Evolutionary conservation across 2,329 filamentous ascomycete species (phyloP).

Genomic region (Didymella glomerata): DNA sequence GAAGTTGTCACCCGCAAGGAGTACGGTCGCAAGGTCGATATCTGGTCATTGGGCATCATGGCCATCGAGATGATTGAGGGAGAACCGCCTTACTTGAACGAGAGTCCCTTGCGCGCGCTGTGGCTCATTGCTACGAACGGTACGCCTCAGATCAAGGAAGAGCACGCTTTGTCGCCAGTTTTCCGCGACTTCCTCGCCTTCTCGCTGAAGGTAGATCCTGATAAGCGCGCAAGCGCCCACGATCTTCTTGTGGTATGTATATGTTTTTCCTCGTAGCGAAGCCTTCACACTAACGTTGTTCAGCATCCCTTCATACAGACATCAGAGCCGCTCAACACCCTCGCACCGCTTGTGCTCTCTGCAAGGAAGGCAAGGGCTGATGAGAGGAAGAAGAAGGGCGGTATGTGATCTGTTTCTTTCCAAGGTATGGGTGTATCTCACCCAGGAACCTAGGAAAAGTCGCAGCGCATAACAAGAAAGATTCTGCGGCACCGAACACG

Average conservation of each 20-base stretch:
- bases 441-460: conserved; percentile 36
- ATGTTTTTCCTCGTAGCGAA: neutral
- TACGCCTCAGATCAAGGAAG: conserved; percentile 93
- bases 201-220: conserved; percentile 94
- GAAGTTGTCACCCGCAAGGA: conserved; percentile 98
- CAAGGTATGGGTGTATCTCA: conserved; percentile 38
- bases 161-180: conserved; percentile 78
- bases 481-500: conserved; percentile 29
- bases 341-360: conserved; percentile 86
- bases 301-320: conserved; percentile 61
- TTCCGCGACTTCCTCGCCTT: conserved; percentile 94
- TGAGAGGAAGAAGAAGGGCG: conserved; percentile 66
- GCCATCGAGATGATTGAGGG: conserved; percentile 99
- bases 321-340: conserved; percentile 66
- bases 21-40: conserved; percentile 97
- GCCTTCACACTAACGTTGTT: conserved; percentile 21
- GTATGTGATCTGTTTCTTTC: conserved; percentile 44
- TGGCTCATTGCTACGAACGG: conserved; percentile 98
- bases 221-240: conserved; percentile 94
- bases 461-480: conserved; percentile 29
- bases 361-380: conserved; percentile 85
- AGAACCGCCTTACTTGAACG: conserved; percentile 94
- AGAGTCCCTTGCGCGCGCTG: conserved; percentile 89
- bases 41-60: conserved; percentile 99
- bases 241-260: conserved; percentile 87